Base-by-base conservation (phyloP, 306 rosid genomes). In the Fragaria iinumae region DNA sequence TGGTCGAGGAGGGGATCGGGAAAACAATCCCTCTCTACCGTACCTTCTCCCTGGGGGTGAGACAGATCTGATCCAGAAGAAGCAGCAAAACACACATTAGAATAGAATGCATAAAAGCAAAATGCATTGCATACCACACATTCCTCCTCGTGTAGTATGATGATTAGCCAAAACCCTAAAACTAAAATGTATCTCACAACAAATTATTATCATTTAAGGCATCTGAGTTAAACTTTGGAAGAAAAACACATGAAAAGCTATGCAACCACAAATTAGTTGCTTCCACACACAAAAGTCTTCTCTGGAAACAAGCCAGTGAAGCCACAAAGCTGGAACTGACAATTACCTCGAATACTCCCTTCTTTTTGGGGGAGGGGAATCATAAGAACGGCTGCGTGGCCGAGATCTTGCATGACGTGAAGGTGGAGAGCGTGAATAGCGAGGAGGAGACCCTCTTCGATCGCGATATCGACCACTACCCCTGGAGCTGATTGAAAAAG, bases 381-480 rank as follows among this genome's bases (percentile, higher is more conserved):
- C 73, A 84, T 90, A 82, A 49, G 80, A 96, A 76, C 76, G 90
- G 65, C 93, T 87, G 32, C 71, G 94, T n/a, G 97, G 89, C 39
- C 81, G 86, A 78, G 99, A 83, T 76, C 97, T 83, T 25, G 59
- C 84, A 75, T 80, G 89, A 29, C 91, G 96, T 18, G 93, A 90
- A 62, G 96, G 90, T 57, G 97, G 97, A 1, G 93, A 89, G 8
- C 88, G 90, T 38, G 96, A 91, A 76, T 88, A 88, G 21, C 89
- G 96, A 56, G 90, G 92, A 59, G 97, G 97, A 81, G 99, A 89
- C 67, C 97, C 85, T 72, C 99, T 91, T 55, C 96, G 88, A 68
- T 96, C 98, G 60, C 79, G 29, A 72, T 65, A 52, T 9, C 88
- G 83, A 25, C 93, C 87, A 29, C 96, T 86, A 74, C 96, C 78